Percentiles rank a stretch among this genome's conserved stretches.
These are phyloP conservation scores for Larix kaempferi DNA, from an alignment of 75 land plant genomes.

Conservation along the genomic window DNA sequence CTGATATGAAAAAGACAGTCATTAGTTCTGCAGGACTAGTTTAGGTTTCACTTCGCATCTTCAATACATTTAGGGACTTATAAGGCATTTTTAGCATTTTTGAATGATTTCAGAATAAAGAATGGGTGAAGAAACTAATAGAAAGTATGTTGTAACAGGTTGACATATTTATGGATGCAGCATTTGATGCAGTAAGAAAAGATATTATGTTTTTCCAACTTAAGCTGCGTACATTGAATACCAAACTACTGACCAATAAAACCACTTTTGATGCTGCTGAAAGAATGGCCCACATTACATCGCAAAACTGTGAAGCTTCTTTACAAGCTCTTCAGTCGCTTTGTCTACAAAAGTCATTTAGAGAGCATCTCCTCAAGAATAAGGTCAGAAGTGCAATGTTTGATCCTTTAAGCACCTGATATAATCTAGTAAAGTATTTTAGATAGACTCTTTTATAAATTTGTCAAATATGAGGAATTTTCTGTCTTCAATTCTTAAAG, in stretches of 20 bases:
- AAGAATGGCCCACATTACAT: conserved; percentile 37
- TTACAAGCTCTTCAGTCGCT: conserved; percentile 76
- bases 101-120: background rate
- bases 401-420: background rate
- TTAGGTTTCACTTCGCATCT: background rate
- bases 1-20: background rate
- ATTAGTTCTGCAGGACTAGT: background rate
- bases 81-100: background rate
- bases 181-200: conserved; percentile 66
- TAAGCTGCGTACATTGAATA: conserved; percentile 45
- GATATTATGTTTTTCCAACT: conserved; percentile 50
- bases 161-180: conserved; percentile 84
- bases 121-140: background rate
- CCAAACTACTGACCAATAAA: conserved; percentile 23
- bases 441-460: too few relatives aligned
- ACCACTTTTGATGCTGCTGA: conserved; percentile 38
- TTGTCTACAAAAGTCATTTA: conserved; percentile 73
- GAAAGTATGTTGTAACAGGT: conserved; percentile 48
- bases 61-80: background rate
- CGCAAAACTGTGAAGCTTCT: conserved; percentile 87
- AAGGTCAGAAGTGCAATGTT: conserved; percentile 44
- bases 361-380: conserved; percentile 78
- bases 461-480: too few relatives aligned
- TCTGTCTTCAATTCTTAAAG: too few relatives aligned
- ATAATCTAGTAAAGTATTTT: background rate